Percentiles rank a stretch among this genome's conserved stretches.
Evolutionary conservation across 208 protist species (phyloP).

Genomic region (Trypanosoma caninum): DNA sequence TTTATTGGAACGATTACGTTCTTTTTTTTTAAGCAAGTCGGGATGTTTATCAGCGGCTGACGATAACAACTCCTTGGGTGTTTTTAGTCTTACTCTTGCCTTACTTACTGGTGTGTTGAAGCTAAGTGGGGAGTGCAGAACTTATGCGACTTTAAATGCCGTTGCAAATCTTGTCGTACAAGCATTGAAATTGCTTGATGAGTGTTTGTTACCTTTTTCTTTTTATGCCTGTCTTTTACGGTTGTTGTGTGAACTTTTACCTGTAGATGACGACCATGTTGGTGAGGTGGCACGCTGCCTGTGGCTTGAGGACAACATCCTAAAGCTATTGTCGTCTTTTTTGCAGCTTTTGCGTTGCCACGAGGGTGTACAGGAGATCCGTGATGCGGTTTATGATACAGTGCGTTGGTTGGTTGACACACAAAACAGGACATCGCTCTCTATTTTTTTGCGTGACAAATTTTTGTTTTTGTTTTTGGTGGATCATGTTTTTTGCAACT

Average conservation of each 20-base stretch:
- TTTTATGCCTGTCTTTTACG: neutral
- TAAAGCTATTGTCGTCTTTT: slow-evolving; percentile 4
- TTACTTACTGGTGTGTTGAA: neutral
- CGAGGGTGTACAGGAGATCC: neutral
- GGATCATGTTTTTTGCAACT: slow-evolving; percentile 1
- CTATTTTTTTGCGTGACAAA: neutral
- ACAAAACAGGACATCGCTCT: neutral
- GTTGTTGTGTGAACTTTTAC: neutral
- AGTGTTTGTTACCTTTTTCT: neutral
- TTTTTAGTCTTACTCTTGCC: neutral
- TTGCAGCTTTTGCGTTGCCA: neutral
- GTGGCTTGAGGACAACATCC: neutral
- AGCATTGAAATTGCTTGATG: neutral
- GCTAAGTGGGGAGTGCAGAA: neutral
- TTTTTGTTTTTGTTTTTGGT: neutral
- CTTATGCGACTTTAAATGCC: neutral
- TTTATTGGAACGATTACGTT: neutral
- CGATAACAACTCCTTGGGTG: neutral
- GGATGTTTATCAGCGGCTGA: neutral
- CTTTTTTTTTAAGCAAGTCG: neutral
- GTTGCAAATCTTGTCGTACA: neutral
- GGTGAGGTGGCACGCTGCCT: neutral
- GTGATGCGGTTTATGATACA: neutral
- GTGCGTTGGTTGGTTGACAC: neutral
- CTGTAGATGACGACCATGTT: neutral